Evolutionary conservation across 345 rosid genomes (phyloP).

Genomic region (Orychophragmus violaceus): DNA sequence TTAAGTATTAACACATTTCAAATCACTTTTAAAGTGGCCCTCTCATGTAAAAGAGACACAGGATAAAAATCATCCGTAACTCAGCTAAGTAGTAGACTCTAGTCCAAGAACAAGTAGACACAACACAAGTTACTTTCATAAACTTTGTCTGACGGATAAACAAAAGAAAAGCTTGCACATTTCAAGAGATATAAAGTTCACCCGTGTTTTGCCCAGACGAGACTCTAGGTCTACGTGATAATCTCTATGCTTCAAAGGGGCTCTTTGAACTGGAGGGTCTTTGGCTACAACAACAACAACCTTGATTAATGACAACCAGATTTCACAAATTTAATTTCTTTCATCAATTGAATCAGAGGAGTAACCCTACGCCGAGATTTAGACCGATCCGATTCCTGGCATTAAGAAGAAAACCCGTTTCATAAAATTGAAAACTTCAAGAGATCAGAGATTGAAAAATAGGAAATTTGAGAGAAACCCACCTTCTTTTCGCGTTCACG

Average conservation of each 20-base stretch:
- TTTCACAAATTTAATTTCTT: background rate
- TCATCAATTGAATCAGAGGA: background rate
- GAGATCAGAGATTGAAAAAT: background rate
- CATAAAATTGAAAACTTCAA: background rate
- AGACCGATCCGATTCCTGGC: constrained; percentile 65
- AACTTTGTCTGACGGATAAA: background rate
- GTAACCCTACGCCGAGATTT: constrained; percentile 64
- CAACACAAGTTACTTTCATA: background rate
- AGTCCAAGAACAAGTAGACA: background rate
- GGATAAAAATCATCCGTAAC: background rate
- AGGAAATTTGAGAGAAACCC: background rate
- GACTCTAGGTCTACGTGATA: constrained; percentile 93
- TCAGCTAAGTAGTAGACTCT: background rate
- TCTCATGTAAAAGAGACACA: background rate
- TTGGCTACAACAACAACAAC: constrained; percentile 40
- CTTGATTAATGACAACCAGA: background rate
- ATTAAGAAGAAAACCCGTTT: background rate
- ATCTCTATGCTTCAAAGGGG: constrained; percentile 96
- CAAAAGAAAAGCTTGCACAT: background rate
- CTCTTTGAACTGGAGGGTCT: constrained; percentile 90
- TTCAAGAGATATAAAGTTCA: constrained; percentile 14
- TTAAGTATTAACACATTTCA: background rate
- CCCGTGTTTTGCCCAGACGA: constrained; percentile 96
- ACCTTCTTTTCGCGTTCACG: constrained; percentile 88
- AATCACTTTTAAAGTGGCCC: background rate